Evolutionary conservation across 768 basidiomycete species (phyloP).

Genomic region (Kwoniella sp.): DNA sequence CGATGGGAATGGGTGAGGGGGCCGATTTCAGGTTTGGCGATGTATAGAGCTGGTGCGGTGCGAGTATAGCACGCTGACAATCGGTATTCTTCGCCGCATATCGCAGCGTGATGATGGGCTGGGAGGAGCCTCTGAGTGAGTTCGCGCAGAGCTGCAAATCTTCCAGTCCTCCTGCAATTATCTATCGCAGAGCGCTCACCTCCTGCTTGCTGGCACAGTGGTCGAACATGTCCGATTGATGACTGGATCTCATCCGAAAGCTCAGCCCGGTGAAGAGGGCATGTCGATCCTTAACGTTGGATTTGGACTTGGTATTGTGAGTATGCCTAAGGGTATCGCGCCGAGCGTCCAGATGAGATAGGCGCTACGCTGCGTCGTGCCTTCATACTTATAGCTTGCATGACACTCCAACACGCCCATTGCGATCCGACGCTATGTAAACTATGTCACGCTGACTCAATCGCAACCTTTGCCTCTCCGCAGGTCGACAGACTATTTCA

Average conservation of each 20-base stretch:
- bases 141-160: too few species aligned
- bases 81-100: too few species aligned
- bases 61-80: too few species aligned
- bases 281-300: conserved; percentile 84
- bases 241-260: conserved; percentile 61
- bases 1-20: conserved; percentile 62
- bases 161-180: conserved; percentile 26
- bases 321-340: too few species aligned
- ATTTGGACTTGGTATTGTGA: conserved; percentile 83
- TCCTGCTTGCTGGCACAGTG: conserved; percentile 62
- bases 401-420: not conserved
- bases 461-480: not conserved
- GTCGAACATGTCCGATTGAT: conserved; percentile 71
- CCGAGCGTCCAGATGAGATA: too few species aligned
- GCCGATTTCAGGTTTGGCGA: not conserved
- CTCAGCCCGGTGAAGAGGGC: conserved; percentile 35
- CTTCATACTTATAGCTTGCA: not conserved
- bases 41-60: too few species aligned
- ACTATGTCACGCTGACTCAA: not conserved
- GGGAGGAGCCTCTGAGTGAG: conserved; percentile 82
- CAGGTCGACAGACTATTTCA: conserved; percentile 87
- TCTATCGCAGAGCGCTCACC: conserved; percentile 1
- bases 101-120: conserved; percentile 91
- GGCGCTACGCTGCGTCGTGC: not conserved
- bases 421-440: not conserved